Percentiles rank a stretch among this genome's conserved stretches.
phyloP scores from a whole-genome alignment of 2,329 filamentous ascomycete species.

The Colletotrichum abscissum region DNA sequence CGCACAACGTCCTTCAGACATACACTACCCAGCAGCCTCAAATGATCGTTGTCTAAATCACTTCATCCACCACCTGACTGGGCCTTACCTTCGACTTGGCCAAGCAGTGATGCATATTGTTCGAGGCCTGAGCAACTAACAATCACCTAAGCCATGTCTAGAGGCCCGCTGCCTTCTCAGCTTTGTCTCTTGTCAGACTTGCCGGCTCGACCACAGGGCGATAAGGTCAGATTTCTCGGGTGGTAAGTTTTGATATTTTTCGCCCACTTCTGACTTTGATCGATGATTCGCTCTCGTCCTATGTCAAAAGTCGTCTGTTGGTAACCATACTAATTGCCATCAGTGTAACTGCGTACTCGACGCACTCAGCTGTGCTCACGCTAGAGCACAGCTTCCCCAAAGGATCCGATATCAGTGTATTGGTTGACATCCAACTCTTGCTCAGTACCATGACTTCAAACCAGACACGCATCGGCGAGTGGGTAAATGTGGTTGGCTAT shows the following conservation, averaged over 20 bases:
- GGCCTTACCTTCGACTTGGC: background rate
- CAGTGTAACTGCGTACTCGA: conserved; percentile 64
- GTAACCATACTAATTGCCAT: conserved; percentile 38
- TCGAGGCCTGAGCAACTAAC: background rate
- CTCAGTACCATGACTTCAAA: conserved; percentile 72
- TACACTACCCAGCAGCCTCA: background rate
- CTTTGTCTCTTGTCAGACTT: conserved; percentile 75
- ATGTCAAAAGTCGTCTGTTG: background rate
- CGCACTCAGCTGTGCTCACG: conserved; percentile 68
- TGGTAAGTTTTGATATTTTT: conserved; percentile 68
- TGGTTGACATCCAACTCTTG: conserved; percentile 78
- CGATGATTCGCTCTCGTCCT: background rate
- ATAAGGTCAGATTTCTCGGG: conserved; percentile 93
- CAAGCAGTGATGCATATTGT: background rate
- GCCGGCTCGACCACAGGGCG: conserved; percentile 59
- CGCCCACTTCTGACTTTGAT: conserved; percentile 1
- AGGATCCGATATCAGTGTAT: conserved; percentile 57
- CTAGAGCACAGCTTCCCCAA: conserved; percentile 76
- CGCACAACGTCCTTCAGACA: background rate
- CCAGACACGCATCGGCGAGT: conserved; percentile 79
- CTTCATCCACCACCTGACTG: background rate
- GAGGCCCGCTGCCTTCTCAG: conserved; percentile 71
- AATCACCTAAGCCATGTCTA: conserved; percentile 54
- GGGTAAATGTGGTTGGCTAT: conserved; percentile 92
- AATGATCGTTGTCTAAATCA: background rate